phyloP scores from a whole-genome alignment of 805 yeast genomes.

The Metschnikowia arizonensis region DNA sequence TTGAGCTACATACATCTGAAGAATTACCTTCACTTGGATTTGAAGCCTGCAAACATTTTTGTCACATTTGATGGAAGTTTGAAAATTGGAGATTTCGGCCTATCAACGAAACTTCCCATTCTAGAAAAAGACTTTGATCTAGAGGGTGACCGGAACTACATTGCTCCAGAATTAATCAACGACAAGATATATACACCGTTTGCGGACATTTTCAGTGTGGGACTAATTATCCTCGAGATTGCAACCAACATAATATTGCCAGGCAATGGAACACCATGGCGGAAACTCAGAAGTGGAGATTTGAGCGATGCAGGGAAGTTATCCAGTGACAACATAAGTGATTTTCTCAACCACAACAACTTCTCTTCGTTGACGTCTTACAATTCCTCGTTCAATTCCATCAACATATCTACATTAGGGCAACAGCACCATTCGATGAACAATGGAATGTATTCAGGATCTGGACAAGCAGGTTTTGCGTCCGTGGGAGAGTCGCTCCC shows the following conservation, averaged over 20 bases:
- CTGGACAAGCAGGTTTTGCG: neutral
- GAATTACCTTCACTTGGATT: constrained; percentile 76
- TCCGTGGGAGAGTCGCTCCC: constrained; percentile 3
- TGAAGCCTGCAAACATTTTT: constrained; percentile 93
- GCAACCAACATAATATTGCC: constrained; percentile 95
- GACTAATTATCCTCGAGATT: constrained; percentile 87
- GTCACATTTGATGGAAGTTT: constrained; percentile 91
- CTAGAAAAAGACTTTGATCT: constrained; percentile 67
- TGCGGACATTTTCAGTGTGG: constrained; percentile 94
- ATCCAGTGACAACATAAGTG: constrained; percentile 47
- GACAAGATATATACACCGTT: constrained; percentile 80
- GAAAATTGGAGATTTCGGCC: constrained; percentile 95
- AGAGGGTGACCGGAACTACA: constrained; percentile 96
- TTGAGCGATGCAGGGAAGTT: constrained; percentile 89
- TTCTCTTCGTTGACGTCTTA: constrained; percentile 33
- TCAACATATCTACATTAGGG: constrained; percentile 13
- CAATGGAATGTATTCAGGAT: constrained; percentile 2
- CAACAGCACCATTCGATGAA: constrained; percentile 7
- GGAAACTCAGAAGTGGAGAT: constrained; percentile 90
- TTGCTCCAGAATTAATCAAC: constrained; percentile 92
- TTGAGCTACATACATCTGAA: constrained; percentile 72
- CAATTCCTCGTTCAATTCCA: constrained; percentile 23
- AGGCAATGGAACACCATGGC: constrained; percentile 96
- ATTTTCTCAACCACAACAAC: constrained; percentile 37
- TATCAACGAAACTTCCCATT: constrained; percentile 80